phyloP scores from a whole-genome alignment of 495 filamentous ascomycete genomes.

The Lindgomyces ingoldianus region DNA sequence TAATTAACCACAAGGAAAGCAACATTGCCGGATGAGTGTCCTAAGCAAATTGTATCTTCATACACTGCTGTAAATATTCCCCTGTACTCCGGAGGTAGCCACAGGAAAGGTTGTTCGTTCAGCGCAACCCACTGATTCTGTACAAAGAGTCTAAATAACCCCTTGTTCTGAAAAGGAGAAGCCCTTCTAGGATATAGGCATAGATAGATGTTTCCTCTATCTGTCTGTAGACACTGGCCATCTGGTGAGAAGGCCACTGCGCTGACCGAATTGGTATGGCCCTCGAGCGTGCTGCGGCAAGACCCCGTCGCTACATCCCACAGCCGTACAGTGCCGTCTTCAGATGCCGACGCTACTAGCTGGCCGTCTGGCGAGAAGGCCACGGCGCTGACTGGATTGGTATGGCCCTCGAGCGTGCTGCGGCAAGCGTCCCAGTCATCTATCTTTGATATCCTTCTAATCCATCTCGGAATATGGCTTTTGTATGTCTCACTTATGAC shows the following conservation, averaged over 20 bases:
- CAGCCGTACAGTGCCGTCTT: not conserved
- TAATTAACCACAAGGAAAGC: no score
- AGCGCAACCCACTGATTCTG: not conserved
- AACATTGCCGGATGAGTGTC: not conserved
- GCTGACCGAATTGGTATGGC: not conserved
- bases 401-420: not conserved
- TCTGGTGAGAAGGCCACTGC: not conserved
- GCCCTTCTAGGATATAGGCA: not conserved
- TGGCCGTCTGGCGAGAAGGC: not conserved
- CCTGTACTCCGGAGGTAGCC: not conserved
- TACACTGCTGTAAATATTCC: not conserved
- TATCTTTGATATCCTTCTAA: conserved; percentile 4
- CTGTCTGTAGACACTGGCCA: no score
- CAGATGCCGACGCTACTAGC: not conserved
- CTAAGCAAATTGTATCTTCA: not conserved
- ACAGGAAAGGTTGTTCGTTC: not conserved
- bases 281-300: not conserved
- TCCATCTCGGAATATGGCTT: not conserved
- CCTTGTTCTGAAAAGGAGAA: no score
- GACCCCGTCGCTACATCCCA: not conserved
- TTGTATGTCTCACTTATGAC: conserved; percentile 11
- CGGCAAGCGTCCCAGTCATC: conserved; percentile 12
- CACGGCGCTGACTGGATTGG: not conserved
- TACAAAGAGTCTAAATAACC: not conserved
- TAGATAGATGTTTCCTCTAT: not conserved